Evolutionary conservation across 768 basidiomycete genomes (phyloP).

Genomic region (Lactifluus rugatus): DNA sequence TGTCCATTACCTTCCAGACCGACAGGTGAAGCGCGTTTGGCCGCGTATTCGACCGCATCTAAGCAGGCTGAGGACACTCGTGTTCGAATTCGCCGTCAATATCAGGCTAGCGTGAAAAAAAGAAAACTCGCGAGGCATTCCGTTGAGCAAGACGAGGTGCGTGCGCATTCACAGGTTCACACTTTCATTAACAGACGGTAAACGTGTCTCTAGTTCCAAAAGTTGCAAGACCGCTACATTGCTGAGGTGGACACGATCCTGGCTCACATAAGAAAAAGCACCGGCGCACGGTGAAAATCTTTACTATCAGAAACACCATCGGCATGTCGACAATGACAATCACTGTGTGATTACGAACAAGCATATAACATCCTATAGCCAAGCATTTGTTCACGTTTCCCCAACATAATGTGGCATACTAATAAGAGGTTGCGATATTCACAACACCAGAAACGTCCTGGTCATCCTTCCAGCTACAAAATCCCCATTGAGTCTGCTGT

Average conservation of each 20-base stretch:
- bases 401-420: background rate
- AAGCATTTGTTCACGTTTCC: background rate
- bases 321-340: too few species aligned
- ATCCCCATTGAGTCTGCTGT: background rate
- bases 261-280: constrained; percentile 51
- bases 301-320: background rate
- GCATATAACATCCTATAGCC: background rate
- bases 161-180: constrained; percentile 18
- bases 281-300: constrained; percentile 23
- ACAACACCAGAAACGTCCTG: background rate
- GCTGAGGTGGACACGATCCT: constrained; percentile 60
- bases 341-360: background rate
- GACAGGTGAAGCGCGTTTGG: constrained; percentile 60
- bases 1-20: constrained; percentile 38
- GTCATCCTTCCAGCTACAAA: background rate
- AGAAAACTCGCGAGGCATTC: constrained; percentile 63
- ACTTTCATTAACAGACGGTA: background rate
- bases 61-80: constrained; percentile 69
- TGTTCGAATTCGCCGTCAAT: constrained; percentile 64
- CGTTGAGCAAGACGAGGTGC: constrained; percentile 59
- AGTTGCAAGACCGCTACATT: constrained; percentile 52
- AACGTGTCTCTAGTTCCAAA: constrained; percentile 51
- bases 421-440: background rate
- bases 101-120: constrained; percentile 55
- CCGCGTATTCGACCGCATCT: constrained; percentile 43